Percentiles rank a stretch among this genome's conserved stretches.
These are phyloP conservation scores for Wallacemonas sp. DNA, from an alignment of 208 protist species.

Conservation along the genomic window DNA sequence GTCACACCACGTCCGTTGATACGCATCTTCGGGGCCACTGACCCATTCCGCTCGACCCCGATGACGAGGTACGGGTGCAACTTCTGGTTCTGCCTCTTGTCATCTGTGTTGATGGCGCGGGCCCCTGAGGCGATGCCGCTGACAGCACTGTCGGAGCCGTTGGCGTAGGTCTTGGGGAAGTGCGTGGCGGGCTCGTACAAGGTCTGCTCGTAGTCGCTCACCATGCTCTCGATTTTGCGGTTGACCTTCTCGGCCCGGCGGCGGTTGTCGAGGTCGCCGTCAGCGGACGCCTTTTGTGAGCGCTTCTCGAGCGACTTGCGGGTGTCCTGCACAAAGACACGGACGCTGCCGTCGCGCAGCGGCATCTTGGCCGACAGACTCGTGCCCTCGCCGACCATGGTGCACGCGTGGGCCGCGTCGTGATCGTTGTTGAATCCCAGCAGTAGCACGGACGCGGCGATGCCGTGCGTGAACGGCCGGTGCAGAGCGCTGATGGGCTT, in stretches of 20 bases:
- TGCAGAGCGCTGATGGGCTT: slow-evolving; percentile 21
- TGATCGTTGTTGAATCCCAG: slow-evolving; percentile 20
- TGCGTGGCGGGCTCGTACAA: slow-evolving; percentile 19
- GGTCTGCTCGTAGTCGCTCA: slow-evolving; percentile 28
- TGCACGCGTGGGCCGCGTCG: slow-evolving; percentile 16
- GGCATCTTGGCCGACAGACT: slow-evolving; percentile 19
- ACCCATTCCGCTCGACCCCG: slow-evolving; percentile 19
- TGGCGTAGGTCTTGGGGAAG: slow-evolving; percentile 12
- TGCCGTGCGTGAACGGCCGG: slow-evolving; percentile 13
- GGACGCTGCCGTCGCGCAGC: slow-evolving; percentile 27
- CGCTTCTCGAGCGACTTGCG: slow-evolving; percentile 23
- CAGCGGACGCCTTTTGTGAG: background rate
- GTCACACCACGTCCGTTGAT: slow-evolving; percentile 13
- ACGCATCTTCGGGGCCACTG: slow-evolving; percentile 5
- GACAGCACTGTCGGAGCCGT: background rate
- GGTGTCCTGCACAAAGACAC: slow-evolving; percentile 23
- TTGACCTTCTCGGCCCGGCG: background rate
- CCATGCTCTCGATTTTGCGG: slow-evolving; percentile 23
- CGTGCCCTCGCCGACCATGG: slow-evolving; percentile 1
- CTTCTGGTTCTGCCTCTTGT: background rate
- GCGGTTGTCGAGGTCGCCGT: slow-evolving; percentile 1
- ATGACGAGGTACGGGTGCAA: slow-evolving; percentile 26
- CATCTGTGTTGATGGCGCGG: background rate
- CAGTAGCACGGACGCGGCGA: slow-evolving; percentile 31
- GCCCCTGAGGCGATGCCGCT: slow-evolving; percentile 6